Evolutionary conservation across 768 basidiomycete genomes (phyloP).

Genomic region (Leccinum fibrillosum): DNA sequence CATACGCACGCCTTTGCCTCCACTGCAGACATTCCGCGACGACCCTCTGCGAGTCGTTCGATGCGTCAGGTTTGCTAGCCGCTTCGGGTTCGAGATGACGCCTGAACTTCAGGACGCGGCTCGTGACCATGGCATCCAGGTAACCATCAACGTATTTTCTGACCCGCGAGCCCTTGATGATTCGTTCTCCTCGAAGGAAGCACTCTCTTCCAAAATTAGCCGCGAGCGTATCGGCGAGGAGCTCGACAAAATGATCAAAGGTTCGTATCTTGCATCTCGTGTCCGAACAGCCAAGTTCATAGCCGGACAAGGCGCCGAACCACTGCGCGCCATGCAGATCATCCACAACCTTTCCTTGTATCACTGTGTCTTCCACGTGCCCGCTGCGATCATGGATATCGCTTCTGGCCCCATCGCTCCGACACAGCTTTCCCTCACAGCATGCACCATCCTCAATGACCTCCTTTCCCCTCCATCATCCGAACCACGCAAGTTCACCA

Average conservation of each 20-base stretch:
- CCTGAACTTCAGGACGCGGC: conserved; percentile 63
- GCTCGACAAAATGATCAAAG: conserved; percentile 90
- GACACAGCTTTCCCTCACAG: conserved; percentile 45
- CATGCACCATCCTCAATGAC: conserved; percentile 55
- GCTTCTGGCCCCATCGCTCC: conserved; percentile 45
- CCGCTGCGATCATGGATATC: conserved; percentile 38
- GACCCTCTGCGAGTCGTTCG: conserved; percentile 93
- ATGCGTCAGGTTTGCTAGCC: conserved; percentile 86
- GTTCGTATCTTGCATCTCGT: conserved; percentile 35
- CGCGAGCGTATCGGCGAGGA: conserved; percentile 92
- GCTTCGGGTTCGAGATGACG: conserved; percentile 81
- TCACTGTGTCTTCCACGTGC: conserved; percentile 59
- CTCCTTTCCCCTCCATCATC: conserved; percentile 35
- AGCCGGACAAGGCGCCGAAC: conserved; percentile 59
- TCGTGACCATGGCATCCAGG: conserved; percentile 61
- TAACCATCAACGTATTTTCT: conserved; percentile 19
- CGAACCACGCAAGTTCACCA: conserved; percentile 12
- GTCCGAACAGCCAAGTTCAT: conserved; percentile 2
- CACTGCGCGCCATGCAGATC: conserved; percentile 69
- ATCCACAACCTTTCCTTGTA: conserved; percentile 75
- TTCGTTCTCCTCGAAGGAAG: conserved; percentile 39
- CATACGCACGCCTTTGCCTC: conserved; percentile 86
- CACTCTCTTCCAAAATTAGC: conserved; percentile 75
- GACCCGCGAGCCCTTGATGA: not conserved
- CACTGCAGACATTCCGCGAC: conserved; percentile 85